Evolutionary conservation across 176 grass and related monocot species (phyloP).

Genomic region (Aegilops sharonensis): DNA sequence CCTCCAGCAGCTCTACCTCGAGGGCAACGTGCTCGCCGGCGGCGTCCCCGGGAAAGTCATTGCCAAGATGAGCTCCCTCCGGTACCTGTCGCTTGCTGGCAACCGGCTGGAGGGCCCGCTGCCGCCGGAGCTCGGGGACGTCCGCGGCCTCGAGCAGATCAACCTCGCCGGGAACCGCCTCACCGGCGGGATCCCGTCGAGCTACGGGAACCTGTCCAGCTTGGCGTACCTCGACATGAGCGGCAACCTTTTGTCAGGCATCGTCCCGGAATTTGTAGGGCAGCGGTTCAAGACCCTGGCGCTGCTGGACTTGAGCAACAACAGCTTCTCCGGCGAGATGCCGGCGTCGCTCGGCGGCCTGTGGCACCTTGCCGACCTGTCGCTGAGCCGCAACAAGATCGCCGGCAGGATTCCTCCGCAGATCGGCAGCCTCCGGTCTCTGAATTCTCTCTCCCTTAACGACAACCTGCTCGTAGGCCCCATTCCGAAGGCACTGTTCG

Average conservation of each 20-base stretch:
- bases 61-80: constrained; percentile 45
- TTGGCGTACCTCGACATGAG: constrained; percentile 63
- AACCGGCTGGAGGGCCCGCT: constrained; percentile 59
- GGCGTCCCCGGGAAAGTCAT: constrained; percentile 41
- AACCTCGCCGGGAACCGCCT: constrained; percentile 66
- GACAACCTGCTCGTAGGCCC: constrained; percentile 50
- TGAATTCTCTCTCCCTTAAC: constrained; percentile 52
- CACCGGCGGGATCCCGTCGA: constrained; percentile 44
- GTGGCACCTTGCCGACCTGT: constrained; percentile 39
- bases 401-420: constrained; percentile 44
- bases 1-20: constrained; percentile 76
- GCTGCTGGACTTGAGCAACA: constrained; percentile 68
- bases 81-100: constrained; percentile 49
- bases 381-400: constrained; percentile 60
- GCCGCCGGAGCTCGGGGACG: constrained; percentile 44
- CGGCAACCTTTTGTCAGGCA: constrained; percentile 51
- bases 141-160: constrained; percentile 57
- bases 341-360: constrained; percentile 53
- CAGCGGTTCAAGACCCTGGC: constrained; percentile 51
- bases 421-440: constrained; percentile 52
- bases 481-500: constrained; percentile 55
- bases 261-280: constrained; percentile 54
- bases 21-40: constrained; percentile 61
- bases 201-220: constrained; percentile 40
- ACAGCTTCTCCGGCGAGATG: constrained; percentile 67